Evolutionary conservation across 768 basidiomycete species (phyloP), one percentile per base, ranked within the genome.

Genomic region (Trametes coccinea): DNA sequence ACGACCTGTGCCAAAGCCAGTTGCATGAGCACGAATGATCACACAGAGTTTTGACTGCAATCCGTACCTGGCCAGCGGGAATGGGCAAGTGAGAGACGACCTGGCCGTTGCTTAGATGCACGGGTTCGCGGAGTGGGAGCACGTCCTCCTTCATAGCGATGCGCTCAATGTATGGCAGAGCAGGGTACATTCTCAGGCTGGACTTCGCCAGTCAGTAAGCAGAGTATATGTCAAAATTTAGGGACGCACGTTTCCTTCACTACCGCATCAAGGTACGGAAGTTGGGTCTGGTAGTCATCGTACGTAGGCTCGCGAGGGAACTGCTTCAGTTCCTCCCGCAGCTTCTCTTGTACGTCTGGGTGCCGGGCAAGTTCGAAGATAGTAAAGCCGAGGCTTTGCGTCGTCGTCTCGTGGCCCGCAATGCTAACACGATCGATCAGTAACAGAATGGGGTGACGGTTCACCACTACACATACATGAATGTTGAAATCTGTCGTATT

Each of bases 121-220:
- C 71, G 4, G 74, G 71, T 17, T 56, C 57, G 33, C 63, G 64
- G 2, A 85, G 74, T 17, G 87, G 84, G 43, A 89, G 79, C 55
- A 78, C 70, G 54, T 84, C 84, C 50, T 71, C 75, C 60, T 63
- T 48, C 4, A 55, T 76, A 66, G 45, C 76, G 68, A 82, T 78
- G 5, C 87, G 77, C 75, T 84, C 81, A 11, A 84, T 83, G 64
- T 74, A 77, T 4, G 79, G 77, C 16, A 86, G 79, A 4, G 83
- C 82, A 3, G 81, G 72, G 63, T 82, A 79, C 37, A 86, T 61
- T 31, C 84, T 72, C 44, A 85, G 74, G 10, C 48, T 60, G 27
- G 8, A 17, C 5, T 27, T 29, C 17, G 0, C 1, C 4, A 10
- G 40, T 46, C 4, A 37, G 44, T 34, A 9, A 16, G 16, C 16